These are phyloP conservation scores for Entoloma clypeatum DNA, from an alignment of 1,284 basidiomycete genomes.

Conservation along the genomic window DNA sequence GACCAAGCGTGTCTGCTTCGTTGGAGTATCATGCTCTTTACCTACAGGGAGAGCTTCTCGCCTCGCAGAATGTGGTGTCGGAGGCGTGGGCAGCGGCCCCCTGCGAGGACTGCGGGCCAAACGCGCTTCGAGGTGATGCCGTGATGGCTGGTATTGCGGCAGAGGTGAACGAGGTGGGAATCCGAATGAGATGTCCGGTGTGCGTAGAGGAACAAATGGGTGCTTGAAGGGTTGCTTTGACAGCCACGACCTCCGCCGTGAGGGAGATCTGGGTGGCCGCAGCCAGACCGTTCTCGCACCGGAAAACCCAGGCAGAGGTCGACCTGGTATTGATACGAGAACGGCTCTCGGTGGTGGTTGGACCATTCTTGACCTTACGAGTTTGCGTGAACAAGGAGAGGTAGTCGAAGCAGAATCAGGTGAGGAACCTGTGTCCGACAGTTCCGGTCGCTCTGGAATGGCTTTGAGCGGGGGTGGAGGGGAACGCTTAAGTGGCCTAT, in stretches of 20 bases:
- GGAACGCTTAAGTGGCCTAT: constrained; percentile 11
- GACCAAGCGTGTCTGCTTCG: constrained; percentile 18
- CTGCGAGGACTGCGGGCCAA: constrained; percentile 16
- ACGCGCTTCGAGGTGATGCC: constrained; percentile 21
- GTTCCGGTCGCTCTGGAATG: constrained; percentile 11
- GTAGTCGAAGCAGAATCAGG: no score
- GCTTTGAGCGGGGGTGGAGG: constrained; percentile 16
- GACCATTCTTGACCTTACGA: constrained; percentile 21
- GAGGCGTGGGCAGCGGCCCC: background rate
- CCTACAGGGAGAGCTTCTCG: constrained; percentile 9
- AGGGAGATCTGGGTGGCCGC: constrained; percentile 29
- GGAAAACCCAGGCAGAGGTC: constrained; percentile 25
- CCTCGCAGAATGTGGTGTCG: constrained; percentile 1
- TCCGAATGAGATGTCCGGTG: constrained; percentile 18
- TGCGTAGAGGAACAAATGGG: constrained; percentile 31
- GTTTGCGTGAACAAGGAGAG: no score
- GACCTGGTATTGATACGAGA: constrained; percentile 25
- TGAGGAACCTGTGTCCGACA: no score
- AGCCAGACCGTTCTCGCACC: constrained; percentile 18
- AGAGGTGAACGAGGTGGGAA: constrained; percentile 21
- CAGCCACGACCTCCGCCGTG: constrained; percentile 26
- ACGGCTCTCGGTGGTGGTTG: constrained; percentile 30
- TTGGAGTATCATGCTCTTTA: constrained; percentile 13
- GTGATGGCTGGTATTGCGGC: constrained; percentile 20
- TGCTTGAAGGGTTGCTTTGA: constrained; percentile 29